Conservation (phyloP, 2,329 filamentous ascomycete genomes). For the Clonostachys byssicola region DNA sequence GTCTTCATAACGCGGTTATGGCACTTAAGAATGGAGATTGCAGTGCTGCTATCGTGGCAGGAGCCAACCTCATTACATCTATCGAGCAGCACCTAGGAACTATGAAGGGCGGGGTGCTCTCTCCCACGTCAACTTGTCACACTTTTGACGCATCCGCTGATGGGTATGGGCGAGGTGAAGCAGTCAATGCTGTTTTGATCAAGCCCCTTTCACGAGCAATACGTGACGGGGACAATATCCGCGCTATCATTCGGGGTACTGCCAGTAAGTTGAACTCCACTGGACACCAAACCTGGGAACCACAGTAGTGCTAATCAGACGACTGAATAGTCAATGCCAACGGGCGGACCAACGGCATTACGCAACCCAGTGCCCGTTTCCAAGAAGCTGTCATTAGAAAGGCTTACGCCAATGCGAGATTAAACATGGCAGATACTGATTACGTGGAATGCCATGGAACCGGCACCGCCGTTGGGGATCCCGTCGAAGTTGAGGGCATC, state of each 20-base stretch:
- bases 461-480: conserved; percentile 18
- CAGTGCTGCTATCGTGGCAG: conserved; percentile 22
- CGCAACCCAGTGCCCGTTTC: conserved; percentile 38
- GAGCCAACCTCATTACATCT: conserved; percentile 18
- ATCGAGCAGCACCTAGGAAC: conserved; percentile 15
- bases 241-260: conserved; percentile 41
- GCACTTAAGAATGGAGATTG: conserved; percentile 22
- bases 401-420: conserved; percentile 12
- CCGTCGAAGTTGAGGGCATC: conserved; percentile 23
- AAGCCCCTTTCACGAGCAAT: conserved; percentile 50
- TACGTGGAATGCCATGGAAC: conserved; percentile 23
- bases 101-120: conserved; percentile 14
- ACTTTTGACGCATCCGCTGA: conserved; percentile 45
- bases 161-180: conserved; percentile 53
- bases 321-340: conserved; percentile 22
- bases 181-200: conserved; percentile 45
- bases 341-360: conserved; percentile 42
- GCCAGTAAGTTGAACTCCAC: conserved; percentile 36
- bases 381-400: conserved; percentile 30
- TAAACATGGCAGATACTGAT: conserved; percentile 14
- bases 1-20: conserved; percentile 32
- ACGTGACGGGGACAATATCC: conserved; percentile 43
- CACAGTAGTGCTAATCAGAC: background rate
- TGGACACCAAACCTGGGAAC: conserved; percentile 11
- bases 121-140: conserved; percentile 26